Evolutionary conservation across 2,329 filamentous ascomycete species (phyloP).

Genomic region (Lachnellula arida): DNA sequence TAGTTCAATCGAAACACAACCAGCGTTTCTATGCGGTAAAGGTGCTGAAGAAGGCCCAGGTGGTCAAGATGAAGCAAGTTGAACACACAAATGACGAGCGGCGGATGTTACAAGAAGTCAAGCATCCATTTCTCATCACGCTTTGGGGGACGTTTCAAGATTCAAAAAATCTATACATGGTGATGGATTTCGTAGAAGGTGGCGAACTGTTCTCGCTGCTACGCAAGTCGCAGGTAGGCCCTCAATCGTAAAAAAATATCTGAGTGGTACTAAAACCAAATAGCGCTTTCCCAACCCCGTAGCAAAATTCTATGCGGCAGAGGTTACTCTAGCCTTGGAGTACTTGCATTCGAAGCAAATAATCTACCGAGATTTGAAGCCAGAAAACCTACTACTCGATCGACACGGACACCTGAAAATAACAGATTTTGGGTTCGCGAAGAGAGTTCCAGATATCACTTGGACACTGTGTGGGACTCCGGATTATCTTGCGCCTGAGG

Average conservation of each 20-base stretch:
- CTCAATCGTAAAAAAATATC: not conserved
- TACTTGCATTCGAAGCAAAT: slow-evolving; percentile 94
- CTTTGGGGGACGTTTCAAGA: slow-evolving; percentile 99
- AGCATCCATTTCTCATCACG: slow-evolving; percentile 96
- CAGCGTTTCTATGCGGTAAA: slow-evolving; percentile 98
- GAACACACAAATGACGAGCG: slow-evolving; percentile 99
- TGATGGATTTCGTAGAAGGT: slow-evolving; percentile 99
- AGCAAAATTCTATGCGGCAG: slow-evolving; percentile 97
- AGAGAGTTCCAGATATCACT: slow-evolving; percentile 96
- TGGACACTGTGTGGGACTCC: slow-evolving; percentile 98
- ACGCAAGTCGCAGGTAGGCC: slow-evolving; percentile 73
- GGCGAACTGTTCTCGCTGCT: slow-evolving; percentile 95
- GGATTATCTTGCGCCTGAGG: slow-evolving; percentile 94
- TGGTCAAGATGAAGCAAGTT: slow-evolving; percentile 99
- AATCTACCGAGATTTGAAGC: slow-evolving; percentile 96
- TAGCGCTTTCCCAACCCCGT: slow-evolving; percentile 98
- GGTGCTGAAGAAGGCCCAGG: slow-evolving; percentile 96
- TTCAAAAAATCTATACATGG: slow-evolving; percentile 95
- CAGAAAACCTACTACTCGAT: slow-evolving; percentile 87
- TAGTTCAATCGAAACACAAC: slow-evolving; percentile 97
- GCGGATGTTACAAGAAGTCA: slow-evolving; percentile 91
- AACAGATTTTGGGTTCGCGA: slow-evolving; percentile 97
- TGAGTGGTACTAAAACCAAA: slow-evolving; percentile 8
- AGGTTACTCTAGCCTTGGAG: slow-evolving; percentile 91
- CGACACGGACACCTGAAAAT: slow-evolving; percentile 94